Evolutionary conservation across 305 asterid species (phyloP), one percentile per base, ranked within the genome.

Genomic region (Fraxinus ornus): DNA sequence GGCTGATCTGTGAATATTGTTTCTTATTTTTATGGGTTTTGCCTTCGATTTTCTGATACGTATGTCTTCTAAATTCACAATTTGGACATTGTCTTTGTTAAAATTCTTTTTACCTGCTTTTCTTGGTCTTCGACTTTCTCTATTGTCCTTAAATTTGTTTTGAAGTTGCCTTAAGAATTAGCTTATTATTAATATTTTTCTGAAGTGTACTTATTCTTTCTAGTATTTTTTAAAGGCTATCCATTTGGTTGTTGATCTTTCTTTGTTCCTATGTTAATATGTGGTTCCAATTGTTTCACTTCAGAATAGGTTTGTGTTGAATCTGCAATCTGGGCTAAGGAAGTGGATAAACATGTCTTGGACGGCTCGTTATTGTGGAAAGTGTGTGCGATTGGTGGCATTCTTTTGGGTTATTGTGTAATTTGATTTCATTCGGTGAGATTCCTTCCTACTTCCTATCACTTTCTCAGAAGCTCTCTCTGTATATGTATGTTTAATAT

Each of bases 351-450:
- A 86, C 90, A 94, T 94, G 98, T 92, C 93, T 88, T 94, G 95
- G 98, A 86, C 76, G 71, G 83, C 91, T 86, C 85, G 87, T 78
- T 92, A 83, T 47, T 89, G 90, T 70, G 94, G 91, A 87, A 89
- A 90, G 88, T 87, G 90, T 82, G 86, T 93, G 86, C 91, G 86
- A 83, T 86, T 94, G 86, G 89, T 88, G 21, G 93, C 87, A 76
- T 93, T 91, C 88, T 91, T 90, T 76, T 97, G 89, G 10, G 91
- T 94, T 64, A 94, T 94, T 81, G 93, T 93, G 83, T 94, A 93
- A 88, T 49, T 87, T 33, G 19, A 15, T 84, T 84, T 85, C 76
- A 64, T 77, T 85, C 21, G 93, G 98, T 92, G 86, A 88, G 98
- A 87, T 71, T 17, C 30, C 33, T 55, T 62, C 44, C 4, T 36